Base-by-base conservation (phyloP, 75 land plant genomes). In the Selaginella moellendorffii region DNA sequence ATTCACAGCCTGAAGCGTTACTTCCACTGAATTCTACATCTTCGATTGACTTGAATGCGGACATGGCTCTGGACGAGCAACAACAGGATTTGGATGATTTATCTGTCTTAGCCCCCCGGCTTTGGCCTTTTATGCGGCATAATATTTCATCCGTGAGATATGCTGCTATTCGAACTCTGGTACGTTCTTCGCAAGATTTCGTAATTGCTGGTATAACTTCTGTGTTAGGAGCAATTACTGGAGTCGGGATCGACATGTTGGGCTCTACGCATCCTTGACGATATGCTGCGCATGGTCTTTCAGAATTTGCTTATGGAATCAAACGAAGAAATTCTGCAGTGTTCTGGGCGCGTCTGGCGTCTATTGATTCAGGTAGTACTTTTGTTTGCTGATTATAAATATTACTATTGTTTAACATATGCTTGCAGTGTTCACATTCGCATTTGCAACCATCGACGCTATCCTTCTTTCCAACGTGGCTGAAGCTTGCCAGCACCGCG, bases 101-200 rank as follows among this genome's bases (percentile, higher is more conserved):
- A 46, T 75, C 96, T 31, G 73, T 76, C 29, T 65, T 93, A 30
- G 90, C 92, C 26, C 96, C 98, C 5, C 69, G 98, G 8, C 69
- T 93, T 53, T 93, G 98, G 98, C 98, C 96, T 23, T 93, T 93
- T 70, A 93, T 93, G 98, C 77, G 98, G 64, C 98, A 93, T 59
- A 88, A 78, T 63, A 93, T 93, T 29, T 78, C 85, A 29, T 88
- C 98, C 61, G 98, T 93, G 28, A 86, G 98, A 2, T 79, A 72
- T 73, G 81, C 98, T 27, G 96, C 98, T 30, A 83, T 93, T 52
- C 78, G 83, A 5, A 93, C 96, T 54, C 60, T 93, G 85, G 97
- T 92, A 71, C 64, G 27, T 63, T 20, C 62, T 1, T 10, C 22
- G n/a, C n/a, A n/a, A n/a, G n/a, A n/a, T n/a, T n/a, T n/a, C n/a